Evolutionary conservation across 2,329 filamentous ascomycete species (phyloP), one percentile per base, ranked within the genome.

Genomic region (Pseudogymnoascus sp.): DNA sequence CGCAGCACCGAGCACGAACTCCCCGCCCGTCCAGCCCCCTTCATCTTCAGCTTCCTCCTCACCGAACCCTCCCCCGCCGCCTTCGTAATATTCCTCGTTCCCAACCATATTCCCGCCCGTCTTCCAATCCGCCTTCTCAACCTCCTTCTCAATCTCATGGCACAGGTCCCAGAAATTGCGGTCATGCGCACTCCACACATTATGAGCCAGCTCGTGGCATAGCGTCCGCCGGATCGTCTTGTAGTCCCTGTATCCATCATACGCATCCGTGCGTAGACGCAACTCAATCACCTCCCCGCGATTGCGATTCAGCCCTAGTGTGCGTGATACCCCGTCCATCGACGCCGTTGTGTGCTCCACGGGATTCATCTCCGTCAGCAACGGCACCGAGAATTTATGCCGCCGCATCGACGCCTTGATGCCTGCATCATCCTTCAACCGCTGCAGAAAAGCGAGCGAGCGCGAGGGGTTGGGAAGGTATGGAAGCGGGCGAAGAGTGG

Each of bases 331-430:
- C 57, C 84, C 83, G 70, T 95, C 88, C 71, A 90, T 88, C 3
- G 84, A 90, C 1, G 79, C 75, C 66, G 82, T 74, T 0, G 93
- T 97, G 75, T 97, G 86, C 68, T 87, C 83, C 0, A 87, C 81
- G 0, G 95, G 95, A 70, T 99, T 90, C 93, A 99, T 97, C 76
- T 99, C 95, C 0, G 93, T 97, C 26, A 99, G 80, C 2, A 97
- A 76, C 0, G 88, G 88, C 0, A 99, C 95, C 19, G 83, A 84
- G 78, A 96, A 97, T 67, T 87, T 84, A 78, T 96, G 93, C 70
- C 87, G 87, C 15, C 83, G 80, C 95, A 99, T 99, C 0, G 86
- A 83, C 0, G 87, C 80, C 67, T 87, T 87, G 76, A 99, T 93
- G 7, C 95, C 95, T 0, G 90, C 87, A 74, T 99, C 95, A 65